Conservation (phyloP, 2,329 filamentous ascomycete species). For the Huntiella abstrusa region DNA sequence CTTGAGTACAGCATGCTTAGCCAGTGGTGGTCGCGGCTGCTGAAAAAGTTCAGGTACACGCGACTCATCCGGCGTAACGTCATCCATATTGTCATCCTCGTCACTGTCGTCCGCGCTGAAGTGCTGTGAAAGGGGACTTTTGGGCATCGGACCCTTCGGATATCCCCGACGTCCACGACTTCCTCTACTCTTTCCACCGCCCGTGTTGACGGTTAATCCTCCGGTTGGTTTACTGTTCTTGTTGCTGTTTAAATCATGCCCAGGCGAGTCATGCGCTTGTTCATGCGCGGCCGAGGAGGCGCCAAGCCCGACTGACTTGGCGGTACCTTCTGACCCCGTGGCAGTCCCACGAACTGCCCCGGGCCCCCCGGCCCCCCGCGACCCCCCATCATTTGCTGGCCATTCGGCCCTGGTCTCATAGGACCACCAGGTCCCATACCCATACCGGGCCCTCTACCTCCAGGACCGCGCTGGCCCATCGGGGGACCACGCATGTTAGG, state of each 20-base stretch:
- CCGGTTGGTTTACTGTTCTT: background rate
- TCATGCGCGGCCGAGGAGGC: slow-evolving; percentile 27
- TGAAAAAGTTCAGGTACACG: background rate
- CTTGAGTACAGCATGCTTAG: slow-evolving; percentile 1
- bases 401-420: slow-evolving; percentile 7
- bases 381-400: slow-evolving; percentile 12
- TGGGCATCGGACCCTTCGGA: slow-evolving; percentile 1
- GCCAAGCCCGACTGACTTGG: slow-evolving; percentile 20
- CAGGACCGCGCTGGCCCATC: slow-evolving; percentile 13
- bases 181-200: background rate
- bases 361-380: slow-evolving; percentile 11
- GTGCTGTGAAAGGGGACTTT: slow-evolving; percentile 3
- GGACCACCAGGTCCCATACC: slow-evolving; percentile 2
- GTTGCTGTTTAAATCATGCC: slow-evolving; percentile 31
- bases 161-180: background rate
- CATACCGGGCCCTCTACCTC: slow-evolving; percentile 10
- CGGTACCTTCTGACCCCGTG: slow-evolving; percentile 12
- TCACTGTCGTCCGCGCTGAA: background rate
- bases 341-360: slow-evolving; percentile 12
- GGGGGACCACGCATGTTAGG: slow-evolving; percentile 12
- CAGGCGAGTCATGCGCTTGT: slow-evolving; percentile 42
- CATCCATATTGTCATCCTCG: background rate
- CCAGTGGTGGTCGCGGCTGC: background rate
- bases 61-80: background rate
- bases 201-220: no score